Evolutionary conservation across 2,329 filamentous ascomycete genomes (phyloP).

Genomic region (Byssoonygena ceratinophila): DNA sequence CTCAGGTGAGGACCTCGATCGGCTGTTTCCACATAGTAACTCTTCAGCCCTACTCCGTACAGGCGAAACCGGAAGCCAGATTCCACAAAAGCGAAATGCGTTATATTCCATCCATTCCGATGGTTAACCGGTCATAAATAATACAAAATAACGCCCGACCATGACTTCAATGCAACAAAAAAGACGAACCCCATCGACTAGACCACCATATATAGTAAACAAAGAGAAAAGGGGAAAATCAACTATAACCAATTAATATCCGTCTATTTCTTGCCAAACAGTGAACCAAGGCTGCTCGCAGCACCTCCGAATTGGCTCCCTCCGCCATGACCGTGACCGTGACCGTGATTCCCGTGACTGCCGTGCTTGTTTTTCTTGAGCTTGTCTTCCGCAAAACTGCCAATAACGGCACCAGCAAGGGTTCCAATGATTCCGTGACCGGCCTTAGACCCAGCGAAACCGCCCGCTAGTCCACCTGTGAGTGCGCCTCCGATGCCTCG

Average conservation of each 20-base stretch:
- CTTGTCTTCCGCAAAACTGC: slow-evolving; percentile 38
- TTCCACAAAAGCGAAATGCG: background rate
- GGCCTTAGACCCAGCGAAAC: slow-evolving; percentile 39
- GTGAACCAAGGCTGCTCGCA: slow-evolving; percentile 5
- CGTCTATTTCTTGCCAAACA: slow-evolving; percentile 12
- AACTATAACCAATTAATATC: background rate
- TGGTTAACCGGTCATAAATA: background rate
- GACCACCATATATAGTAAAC: background rate
- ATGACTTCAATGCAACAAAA: background rate
- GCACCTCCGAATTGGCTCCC: slow-evolving; percentile 14
- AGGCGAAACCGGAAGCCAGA: too few relatives aligned
- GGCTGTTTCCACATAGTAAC: too few relatives aligned
- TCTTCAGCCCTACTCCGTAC: slow-evolving; percentile 6
- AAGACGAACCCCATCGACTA: background rate
- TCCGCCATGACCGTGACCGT: slow-evolving; percentile 18
- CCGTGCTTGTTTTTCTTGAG: slow-evolving; percentile 34
- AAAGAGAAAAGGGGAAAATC: background rate
- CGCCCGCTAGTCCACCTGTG: slow-evolving; percentile 39
- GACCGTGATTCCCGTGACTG: slow-evolving; percentile 14
- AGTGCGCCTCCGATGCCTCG: slow-evolving; percentile 40
- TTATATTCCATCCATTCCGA: background rate
- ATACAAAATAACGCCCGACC: background rate
- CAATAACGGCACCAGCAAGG: slow-evolving; percentile 39
- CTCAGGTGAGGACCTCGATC: background rate
- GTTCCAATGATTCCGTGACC: slow-evolving; percentile 41